Conservation (phyloP, 2,329 filamentous ascomycete genomes). For the Cladosporium velox region DNA sequence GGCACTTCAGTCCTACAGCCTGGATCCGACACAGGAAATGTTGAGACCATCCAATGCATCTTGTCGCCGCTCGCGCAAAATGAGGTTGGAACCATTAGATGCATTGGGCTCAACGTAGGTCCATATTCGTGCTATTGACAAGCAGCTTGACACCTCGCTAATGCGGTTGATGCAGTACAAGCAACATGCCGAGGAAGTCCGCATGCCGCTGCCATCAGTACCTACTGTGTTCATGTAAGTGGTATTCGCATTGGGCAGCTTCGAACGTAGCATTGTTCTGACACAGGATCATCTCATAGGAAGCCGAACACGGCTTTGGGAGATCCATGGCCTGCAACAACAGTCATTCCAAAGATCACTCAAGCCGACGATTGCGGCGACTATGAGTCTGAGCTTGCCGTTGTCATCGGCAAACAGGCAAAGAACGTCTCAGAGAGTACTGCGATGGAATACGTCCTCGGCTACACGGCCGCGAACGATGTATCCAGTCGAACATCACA, state of each 20-base stretch:
- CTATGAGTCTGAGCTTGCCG: conserved; percentile 61
- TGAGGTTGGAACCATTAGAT: conserved; percentile 61
- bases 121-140: neutral
- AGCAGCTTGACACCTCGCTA: neutral
- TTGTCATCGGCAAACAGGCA: conserved; percentile 55
- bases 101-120: conserved; percentile 56
- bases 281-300: neutral
- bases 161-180: neutral
- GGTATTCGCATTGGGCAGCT: neutral
- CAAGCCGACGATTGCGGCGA: conserved; percentile 36
- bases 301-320: neutral
- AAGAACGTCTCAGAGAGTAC: conserved; percentile 58
- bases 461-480: conserved; percentile 66
- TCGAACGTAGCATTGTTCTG: neutral
- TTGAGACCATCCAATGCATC: conserved; percentile 41
- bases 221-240: neutral
- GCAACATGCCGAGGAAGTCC: conserved; percentile 1
- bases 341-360: neutral
- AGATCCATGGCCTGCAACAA: neutral
- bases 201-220: neutral
- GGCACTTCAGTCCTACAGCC: conserved; percentile 60
- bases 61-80: conserved; percentile 53
- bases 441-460: conserved; percentile 63
- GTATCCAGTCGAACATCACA: conserved; percentile 62
- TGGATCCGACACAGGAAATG: conserved; percentile 53